phyloP scores from a whole-genome alignment of 1,284 basidiomycete genomes.

The Cutaneotrichosporon curvatum region DNA sequence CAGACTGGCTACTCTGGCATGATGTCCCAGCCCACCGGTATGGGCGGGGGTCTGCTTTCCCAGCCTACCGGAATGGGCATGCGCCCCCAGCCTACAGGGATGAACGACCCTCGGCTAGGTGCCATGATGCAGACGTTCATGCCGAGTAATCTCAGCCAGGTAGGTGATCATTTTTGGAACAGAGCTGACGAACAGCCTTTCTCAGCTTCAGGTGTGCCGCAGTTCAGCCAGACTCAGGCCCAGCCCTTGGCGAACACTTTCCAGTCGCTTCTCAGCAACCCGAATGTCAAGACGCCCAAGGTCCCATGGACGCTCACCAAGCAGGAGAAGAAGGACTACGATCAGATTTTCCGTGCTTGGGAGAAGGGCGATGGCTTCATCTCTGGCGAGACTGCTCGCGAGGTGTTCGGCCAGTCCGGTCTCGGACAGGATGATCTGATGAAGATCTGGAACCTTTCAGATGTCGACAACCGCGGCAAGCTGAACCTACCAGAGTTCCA shows the following conservation, averaged over 20 bases:
- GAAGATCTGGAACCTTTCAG: constrained; percentile 87
- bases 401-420: constrained; percentile 93
- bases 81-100: constrained; percentile 33
- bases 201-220: constrained; percentile 49
- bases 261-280: constrained; percentile 53
- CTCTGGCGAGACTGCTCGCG: constrained; percentile 72
- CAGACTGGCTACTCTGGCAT: constrained; percentile 31
- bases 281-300: constrained; percentile 63
- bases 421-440: constrained; percentile 83
- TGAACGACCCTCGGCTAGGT: constrained; percentile 67
- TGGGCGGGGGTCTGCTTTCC: constrained; percentile 53
- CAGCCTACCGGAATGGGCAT: constrained; percentile 62
- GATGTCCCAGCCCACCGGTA: constrained; percentile 49
- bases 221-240: constrained; percentile 49
- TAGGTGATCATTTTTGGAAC: constrained; percentile 17
- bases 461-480: constrained; percentile 84
- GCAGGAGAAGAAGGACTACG: constrained; percentile 93
- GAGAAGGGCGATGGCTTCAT: constrained; percentile 77
- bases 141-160: constrained; percentile 50
- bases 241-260: constrained; percentile 53
- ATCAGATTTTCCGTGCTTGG: constrained; percentile 95
- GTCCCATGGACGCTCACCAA: constrained; percentile 84
- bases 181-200: constrained; percentile 33
- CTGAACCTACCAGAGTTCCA: constrained; percentile 95
- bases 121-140: constrained; percentile 83